These are phyloP conservation scores for Lasiosphaeriaceae sp. DNA, from an alignment of 495 filamentous ascomycete genomes.

Conservation along the genomic window DNA sequence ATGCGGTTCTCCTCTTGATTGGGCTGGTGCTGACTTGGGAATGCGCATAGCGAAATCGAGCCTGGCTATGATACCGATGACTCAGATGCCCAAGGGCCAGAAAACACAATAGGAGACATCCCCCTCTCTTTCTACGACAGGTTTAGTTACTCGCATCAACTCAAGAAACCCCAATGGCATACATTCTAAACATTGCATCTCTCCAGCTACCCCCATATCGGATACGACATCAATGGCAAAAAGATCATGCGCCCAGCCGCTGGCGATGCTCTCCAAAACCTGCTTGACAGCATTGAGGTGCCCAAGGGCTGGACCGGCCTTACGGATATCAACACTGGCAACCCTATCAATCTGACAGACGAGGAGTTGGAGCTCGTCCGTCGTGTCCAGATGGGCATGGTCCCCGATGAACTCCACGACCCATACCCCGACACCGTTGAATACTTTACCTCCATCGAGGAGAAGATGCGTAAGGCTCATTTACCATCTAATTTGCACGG, in stretches of 20 bases:
- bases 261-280: slow-evolving; percentile 87
- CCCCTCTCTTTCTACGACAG: slow-evolving; percentile 92
- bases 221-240: slow-evolving; percentile 98
- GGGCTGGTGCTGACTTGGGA: slow-evolving; percentile 10
- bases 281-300: slow-evolving; percentile 95
- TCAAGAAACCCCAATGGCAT: neutral
- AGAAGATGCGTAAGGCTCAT: slow-evolving; percentile 67
- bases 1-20: neutral
- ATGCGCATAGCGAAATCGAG: slow-evolving; percentile 76
- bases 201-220: slow-evolving; percentile 76
- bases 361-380: slow-evolving; percentile 86
- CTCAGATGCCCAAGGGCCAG: slow-evolving; percentile 70
- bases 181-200: neutral
- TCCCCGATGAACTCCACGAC: slow-evolving; percentile 82
- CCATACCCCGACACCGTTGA: slow-evolving; percentile 89
- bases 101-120: slow-evolving; percentile 94
- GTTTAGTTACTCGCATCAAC: slow-evolving; percentile 26
- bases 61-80: slow-evolving; percentile 96
- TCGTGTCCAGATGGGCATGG: slow-evolving; percentile 86
- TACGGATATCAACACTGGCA: slow-evolving; percentile 87
- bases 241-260: slow-evolving; percentile 94
- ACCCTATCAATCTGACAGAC: slow-evolving; percentile 73
- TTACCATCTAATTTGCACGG: neutral
- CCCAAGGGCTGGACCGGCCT: slow-evolving; percentile 97
- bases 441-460: slow-evolving; percentile 84